phyloP scores from a whole-genome alignment of 2,329 filamentous ascomycete species.

The Seiridium unicorne region DNA sequence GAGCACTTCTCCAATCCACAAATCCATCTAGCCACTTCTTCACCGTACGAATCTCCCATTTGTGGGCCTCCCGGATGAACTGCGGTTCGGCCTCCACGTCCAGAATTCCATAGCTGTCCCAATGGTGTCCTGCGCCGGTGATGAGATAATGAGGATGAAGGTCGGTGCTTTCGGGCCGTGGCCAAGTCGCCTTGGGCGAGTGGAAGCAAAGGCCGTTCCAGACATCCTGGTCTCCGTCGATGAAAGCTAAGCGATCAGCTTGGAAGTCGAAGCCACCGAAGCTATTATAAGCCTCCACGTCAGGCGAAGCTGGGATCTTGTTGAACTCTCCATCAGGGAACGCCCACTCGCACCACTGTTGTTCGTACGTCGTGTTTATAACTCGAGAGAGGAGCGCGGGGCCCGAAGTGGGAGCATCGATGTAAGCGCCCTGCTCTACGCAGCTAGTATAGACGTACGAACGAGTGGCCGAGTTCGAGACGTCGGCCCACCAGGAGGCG shows the following conservation, averaged over 20 bases:
- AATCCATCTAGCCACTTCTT: constrained; percentile 41
- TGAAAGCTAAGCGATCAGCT: constrained; percentile 46
- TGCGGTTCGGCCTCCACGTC: constrained; percentile 44
- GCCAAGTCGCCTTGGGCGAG: constrained; percentile 34
- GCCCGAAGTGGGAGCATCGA: constrained; percentile 40
- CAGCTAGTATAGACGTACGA: constrained; percentile 52
- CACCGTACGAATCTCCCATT: constrained; percentile 50
- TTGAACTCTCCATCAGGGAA: constrained; percentile 46
- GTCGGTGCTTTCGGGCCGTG: constrained; percentile 34
- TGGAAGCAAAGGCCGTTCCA: constrained; percentile 53
- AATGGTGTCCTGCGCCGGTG: constrained; percentile 49
- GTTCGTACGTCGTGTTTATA: constrained; percentile 46
- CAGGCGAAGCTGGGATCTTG: constrained; percentile 39
- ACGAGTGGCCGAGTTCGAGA: constrained; percentile 35
- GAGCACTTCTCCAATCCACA: constrained; percentile 18
- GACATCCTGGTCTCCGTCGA: constrained; percentile 50
- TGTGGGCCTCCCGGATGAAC: constrained; percentile 48
- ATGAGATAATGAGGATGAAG: constrained; percentile 49
- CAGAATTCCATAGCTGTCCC: constrained; percentile 41
- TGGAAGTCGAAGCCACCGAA: constrained; percentile 46
- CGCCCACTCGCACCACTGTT: constrained; percentile 55
- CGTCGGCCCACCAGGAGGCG: constrained; percentile 40
- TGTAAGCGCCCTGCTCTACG: constrained; percentile 47
- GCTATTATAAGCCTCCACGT: constrained; percentile 38
- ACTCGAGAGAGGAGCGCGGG: constrained; percentile 47